Evolutionary conservation across 106 monocot species (phyloP).

Genomic region (Ottelia alismoides): DNA sequence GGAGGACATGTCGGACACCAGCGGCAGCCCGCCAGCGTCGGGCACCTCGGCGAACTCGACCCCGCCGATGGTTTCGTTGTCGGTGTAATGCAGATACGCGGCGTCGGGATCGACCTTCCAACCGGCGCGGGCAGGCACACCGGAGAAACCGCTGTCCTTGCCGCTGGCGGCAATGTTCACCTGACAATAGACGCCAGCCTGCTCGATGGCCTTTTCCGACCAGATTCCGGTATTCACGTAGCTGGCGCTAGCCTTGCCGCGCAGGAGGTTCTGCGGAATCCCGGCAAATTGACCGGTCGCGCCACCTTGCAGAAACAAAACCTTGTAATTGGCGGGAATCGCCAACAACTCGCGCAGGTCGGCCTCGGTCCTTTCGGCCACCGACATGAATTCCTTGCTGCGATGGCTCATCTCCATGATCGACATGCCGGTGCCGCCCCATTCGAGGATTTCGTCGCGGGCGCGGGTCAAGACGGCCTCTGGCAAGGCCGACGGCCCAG

Average conservation of each 20-base stretch:
- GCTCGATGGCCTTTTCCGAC: background rate
- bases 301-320: background rate
- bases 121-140: background rate
- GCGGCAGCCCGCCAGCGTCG: background rate
- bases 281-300: background rate
- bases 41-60: background rate
- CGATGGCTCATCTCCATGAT: constrained; percentile 1
- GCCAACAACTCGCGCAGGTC: background rate
- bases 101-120: background rate
- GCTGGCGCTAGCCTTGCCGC: background rate
- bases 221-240: background rate
- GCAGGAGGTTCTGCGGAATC: background rate
- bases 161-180: background rate
- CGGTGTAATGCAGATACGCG: background rate
- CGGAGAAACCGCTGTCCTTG: background rate
- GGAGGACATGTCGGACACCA: background rate
- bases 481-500: background rate
- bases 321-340: background rate
- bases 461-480: background rate
- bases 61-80: background rate
- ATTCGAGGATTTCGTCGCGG: background rate
- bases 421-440: background rate
- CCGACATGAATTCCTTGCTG: background rate
- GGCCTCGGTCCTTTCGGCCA: background rate
- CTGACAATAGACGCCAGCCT: background rate